A percentile compares a stretch with the other conserved stretches of the same genome.
These are phyloP conservation scores for Fraxinus nigra DNA, from an alignment of 305 asterid species.

Conservation along the genomic window DNA sequence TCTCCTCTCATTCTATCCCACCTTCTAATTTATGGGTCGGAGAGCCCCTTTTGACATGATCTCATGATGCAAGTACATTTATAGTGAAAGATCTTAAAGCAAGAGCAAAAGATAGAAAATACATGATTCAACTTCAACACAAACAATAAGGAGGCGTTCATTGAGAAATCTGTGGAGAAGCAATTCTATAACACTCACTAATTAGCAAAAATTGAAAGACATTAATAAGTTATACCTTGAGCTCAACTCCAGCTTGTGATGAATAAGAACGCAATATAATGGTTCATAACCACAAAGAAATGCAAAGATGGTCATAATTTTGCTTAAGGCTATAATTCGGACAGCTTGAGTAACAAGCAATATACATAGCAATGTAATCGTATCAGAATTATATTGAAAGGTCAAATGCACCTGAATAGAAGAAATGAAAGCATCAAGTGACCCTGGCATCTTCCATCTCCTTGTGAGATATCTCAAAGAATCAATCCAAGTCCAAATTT, in stretches of 20 bases:
- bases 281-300: neutral
- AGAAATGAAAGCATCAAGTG: constrained; percentile 6
- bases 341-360: neutral
- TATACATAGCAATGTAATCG: constrained; percentile 12
- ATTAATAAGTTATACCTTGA: neutral
- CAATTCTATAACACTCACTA: neutral
- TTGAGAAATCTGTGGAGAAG: neutral
- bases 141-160: neutral
- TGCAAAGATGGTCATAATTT: constrained; percentile 14
- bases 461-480: constrained; percentile 10
- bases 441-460: neutral
- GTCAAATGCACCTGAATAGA: constrained; percentile 11
- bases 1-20: neutral
- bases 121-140: neutral
- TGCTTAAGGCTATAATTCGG: neutral
- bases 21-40: neutral
- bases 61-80: neutral
- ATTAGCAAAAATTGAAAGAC: neutral
- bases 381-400: constrained; percentile 17
- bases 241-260: neutral
- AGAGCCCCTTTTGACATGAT: neutral
- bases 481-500: constrained; percentile 7
- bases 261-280: neutral
- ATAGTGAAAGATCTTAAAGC: neutral
- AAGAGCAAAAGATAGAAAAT: neutral